Evolutionary conservation across 1,284 basidiomycete species (phyloP), one percentile per base, ranked within the genome.

Genomic region (Tilletia horrida): DNA sequence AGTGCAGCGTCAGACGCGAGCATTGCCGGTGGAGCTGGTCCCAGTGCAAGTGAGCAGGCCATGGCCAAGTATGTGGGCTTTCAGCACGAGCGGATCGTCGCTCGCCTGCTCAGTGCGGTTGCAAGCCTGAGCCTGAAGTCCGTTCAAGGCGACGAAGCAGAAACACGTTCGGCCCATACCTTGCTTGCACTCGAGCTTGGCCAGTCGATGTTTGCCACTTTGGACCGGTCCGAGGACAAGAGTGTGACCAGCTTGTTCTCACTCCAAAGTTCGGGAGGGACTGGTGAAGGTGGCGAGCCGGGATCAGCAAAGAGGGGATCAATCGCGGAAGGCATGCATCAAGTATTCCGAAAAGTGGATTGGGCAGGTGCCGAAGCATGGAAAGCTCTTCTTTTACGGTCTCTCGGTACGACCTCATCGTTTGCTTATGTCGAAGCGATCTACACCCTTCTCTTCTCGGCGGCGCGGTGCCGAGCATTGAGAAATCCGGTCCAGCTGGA

Each of bases 361-460:
- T 59, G 55, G 55, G 11, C 55, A 8, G 55, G 55, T 16, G 55
- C 55, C 27, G 55, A 59, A 29, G 55, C 55, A 27, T 59, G 55
- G 55, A 59, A 59, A 16, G 31, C 25, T 0, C 29, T 59, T 16
- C 27, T 59, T 9, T 35, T 59, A 27, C 55, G 31, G 9, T 29
- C 55, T 25, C 14, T 59, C 13, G 27, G 16, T 0, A n/a, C 29
- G 16, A 59, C 35, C 35, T 40, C 66, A 3, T 68, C 52, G 14
- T 77, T 77, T 48, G 71, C 71, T 1, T 66, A 76, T 45, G 68
- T 69, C 11, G 73, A 77, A 50, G 66, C 71, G 21, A 69, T 73
- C 50, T 66, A 73, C 66, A 70, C 69, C 16, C 71, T 71, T 13
- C 62, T 77, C 13, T 66, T 77, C 66, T 73, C 73, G 0, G 74